Base-by-base conservation (phyloP, 1,284 basidiomycete genomes). In the Cryptococcus floricola region DNA sequence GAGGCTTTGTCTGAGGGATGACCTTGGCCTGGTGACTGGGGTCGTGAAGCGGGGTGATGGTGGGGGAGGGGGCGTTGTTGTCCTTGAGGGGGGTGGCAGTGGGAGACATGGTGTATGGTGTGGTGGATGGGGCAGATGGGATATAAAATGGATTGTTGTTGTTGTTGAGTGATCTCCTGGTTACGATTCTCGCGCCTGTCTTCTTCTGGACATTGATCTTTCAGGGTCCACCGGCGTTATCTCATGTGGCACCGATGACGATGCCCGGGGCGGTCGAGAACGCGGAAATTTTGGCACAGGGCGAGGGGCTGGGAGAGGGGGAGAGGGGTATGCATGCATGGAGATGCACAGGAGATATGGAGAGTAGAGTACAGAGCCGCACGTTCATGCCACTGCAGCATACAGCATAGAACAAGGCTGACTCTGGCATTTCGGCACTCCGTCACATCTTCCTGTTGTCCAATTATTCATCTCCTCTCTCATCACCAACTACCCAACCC, bases 41-140 rank as follows among this genome's bases (percentile, higher is more conserved):
- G 71, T 91, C 87, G 76, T 92, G 90, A 65, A 93, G 81, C 9
- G 91, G 88, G 65, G 88, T 85, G 58, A 91, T 73, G 48, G 58
- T 68, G 3, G 73, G 73, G 13, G 68, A 70, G 19, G 68, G 54
- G 5, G 64, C 52, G 5, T 64, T 31, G 14, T 58, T 52, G 14
- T 62, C 50, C 47, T 58, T 63, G 48, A 38, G 47, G 27, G 69
- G 61, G 31, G 63, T 66, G 27, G 65, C 62, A 37, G 63, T 56
- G 8, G 48, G 31, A 34, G 60, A 60, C 54, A 56, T 60, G 23
- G 39, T 51, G 39, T n/a, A 34, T 25, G 13, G 34, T 34, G 31
- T 34, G 10, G 31, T 10, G 10, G 5, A 8, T 34, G 31, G 31
- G 31, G 23, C 23, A 23, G 31, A 34, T 34, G 31, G 31, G 10